Percentiles rank a stretch among this genome's conserved stretches.
These are phyloP conservation scores for Cynanchum wilfordii DNA, from an alignment of 257 asterid species.

Conservation along the genomic window DNA sequence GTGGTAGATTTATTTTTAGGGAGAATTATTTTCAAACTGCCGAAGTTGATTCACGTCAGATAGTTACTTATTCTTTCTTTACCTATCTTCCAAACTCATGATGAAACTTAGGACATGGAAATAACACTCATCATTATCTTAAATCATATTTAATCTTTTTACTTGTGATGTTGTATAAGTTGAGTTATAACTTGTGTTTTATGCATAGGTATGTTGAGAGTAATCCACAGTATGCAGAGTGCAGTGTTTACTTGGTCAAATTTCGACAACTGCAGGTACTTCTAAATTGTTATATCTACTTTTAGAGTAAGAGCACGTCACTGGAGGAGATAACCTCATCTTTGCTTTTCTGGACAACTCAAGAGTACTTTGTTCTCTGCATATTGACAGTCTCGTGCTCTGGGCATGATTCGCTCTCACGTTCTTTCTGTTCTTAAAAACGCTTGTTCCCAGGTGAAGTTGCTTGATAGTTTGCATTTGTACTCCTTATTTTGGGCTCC, in stretches of 20 bases:
- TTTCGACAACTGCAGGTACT: conserved; percentile 97
- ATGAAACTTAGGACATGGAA: not conserved
- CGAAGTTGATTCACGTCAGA: not conserved
- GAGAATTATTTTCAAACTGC: not conserved
- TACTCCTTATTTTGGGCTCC: conserved; percentile 9
- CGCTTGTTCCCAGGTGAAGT: conserved; percentile 84
- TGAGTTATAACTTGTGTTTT: not conserved
- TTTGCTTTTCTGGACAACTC: not conserved
- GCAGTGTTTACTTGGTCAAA: conserved; percentile 94
- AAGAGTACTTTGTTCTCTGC: conserved; percentile 6
- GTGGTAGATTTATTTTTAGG: not conserved
- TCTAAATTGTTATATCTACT: conserved; percentile 7
- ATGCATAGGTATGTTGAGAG: conserved; percentile 80
- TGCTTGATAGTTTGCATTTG: conserved; percentile 16
- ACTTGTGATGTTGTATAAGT: conserved; percentile 9
- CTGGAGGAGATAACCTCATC: not conserved
- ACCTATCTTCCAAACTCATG: not conserved
- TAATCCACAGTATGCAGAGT: conserved; percentile 97
- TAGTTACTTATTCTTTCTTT: not conserved
- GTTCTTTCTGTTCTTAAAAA: conserved; percentile 78
- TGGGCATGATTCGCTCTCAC: conserved; percentile 90
- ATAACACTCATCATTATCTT: not conserved
- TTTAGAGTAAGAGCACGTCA: not conserved
- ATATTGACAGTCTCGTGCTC: conserved; percentile 81
- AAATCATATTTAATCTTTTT: not conserved